Evolutionary conservation across 371 early-diverging fungal genomes (phyloP), one percentile per base, ranked within the genome.

Genomic region (Mortierella sp.): DNA sequence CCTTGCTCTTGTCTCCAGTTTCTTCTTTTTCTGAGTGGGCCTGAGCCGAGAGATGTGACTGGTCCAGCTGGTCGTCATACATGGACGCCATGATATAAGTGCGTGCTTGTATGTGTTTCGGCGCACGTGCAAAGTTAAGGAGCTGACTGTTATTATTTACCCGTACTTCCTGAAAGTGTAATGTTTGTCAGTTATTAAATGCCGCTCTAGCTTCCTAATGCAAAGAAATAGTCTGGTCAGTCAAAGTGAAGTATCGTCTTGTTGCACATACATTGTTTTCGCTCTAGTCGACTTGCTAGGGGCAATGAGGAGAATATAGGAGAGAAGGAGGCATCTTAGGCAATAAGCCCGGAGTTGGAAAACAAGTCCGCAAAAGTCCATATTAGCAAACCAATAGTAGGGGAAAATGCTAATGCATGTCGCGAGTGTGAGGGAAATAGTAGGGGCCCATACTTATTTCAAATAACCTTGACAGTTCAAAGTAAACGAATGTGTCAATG

Each of bases 1-100:
- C 50, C 57, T 47, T 47, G 21, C 45, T 58, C 70, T 33, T 40
- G 13, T 45, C 59, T 33, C 24, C 40, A 45, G 15, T 13, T 28
- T 70, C 48, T 53, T 58, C 64, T 10, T 58, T 22, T n/a, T 58
- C 38, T n/a, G 65, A 36, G 58, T 19, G 59, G 43, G 50, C 38
- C 15, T 40, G 70, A 64, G 50, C 52, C 19, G 21, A 38, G 45
- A 33, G 47, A 15, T 15, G 36, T 8, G 45, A 15, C 45, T 28
- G 4, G 45, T 8, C 32, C 58, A 19, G 19, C 33, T 32, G 33
- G 8, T 45, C 50, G 50, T n/a, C 43, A 45, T 22, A 57, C 4
- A 19, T 28, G 11, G 67, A 32, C 45, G 67, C n/a, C 67, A 67
- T 58, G 22, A 22, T 67, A 36, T n/a, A 41, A 52, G 3, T 8